Conservation (phyloP, 2,329 filamentous ascomycete species). For the Monosporascus ibericus region DNA sequence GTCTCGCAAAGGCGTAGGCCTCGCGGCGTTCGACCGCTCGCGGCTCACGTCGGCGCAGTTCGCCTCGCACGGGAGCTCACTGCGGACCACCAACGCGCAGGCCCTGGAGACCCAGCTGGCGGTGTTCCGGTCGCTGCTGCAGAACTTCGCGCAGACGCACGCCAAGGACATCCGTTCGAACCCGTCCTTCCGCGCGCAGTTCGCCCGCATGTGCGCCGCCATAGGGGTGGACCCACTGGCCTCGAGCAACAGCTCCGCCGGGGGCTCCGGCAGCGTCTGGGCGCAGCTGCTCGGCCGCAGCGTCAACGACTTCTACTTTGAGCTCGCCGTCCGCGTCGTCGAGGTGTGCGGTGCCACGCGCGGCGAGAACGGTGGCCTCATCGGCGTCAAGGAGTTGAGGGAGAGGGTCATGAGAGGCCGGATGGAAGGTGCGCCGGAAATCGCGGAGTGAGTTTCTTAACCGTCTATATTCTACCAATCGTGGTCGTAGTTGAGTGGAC, state of each 20-base stretch:
- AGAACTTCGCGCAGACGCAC: constrained; percentile 93
- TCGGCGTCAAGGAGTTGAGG: constrained; percentile 74
- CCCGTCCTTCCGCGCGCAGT: constrained; percentile 90
- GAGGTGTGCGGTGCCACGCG: constrained; percentile 85
- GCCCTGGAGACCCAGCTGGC: constrained; percentile 89
- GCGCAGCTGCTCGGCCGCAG: constrained; percentile 83
- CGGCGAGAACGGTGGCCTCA: constrained; percentile 85
- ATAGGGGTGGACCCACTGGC: constrained; percentile 94
- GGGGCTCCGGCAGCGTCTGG: constrained; percentile 68
- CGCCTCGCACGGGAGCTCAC: constrained; percentile 78
- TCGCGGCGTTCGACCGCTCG: constrained; percentile 83
- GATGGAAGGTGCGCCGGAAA: constrained; percentile 69
- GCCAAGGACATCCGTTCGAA: constrained; percentile 94
- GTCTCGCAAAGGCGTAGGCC: constrained; percentile 79
- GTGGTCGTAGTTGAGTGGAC: neutral
- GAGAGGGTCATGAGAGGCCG: constrained; percentile 67
- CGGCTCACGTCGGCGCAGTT: constrained; percentile 83
- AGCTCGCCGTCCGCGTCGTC: constrained; percentile 90
- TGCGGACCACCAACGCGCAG: constrained; percentile 78
- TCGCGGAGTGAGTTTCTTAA: constrained; percentile 61
- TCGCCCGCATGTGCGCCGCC: constrained; percentile 95
- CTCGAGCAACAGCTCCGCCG: constrained; percentile 43
- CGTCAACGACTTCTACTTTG: constrained; percentile 98
- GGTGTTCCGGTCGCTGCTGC: constrained; percentile 90
- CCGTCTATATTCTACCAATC: neutral